phyloP scores from a whole-genome alignment of 2,329 filamentous ascomycete species.

The Coniochaeta sp. region DNA sequence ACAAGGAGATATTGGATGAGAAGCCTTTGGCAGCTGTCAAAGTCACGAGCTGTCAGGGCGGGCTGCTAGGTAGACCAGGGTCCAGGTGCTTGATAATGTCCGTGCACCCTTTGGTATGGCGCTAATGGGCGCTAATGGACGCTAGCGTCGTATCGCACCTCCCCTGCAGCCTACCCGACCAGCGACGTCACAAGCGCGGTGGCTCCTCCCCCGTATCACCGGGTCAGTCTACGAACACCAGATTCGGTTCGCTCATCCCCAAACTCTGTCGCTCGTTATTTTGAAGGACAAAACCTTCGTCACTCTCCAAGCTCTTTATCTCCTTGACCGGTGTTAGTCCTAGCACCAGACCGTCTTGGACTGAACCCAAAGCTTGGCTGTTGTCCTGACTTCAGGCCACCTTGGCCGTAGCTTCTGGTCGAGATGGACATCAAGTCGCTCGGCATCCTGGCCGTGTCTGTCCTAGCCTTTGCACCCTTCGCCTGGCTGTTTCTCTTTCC shows the following conservation, averaged over 20 bases:
- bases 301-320: neutral
- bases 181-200: neutral
- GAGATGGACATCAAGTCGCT: constrained; percentile 10
- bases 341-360: neutral
- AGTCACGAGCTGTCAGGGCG: too few relatives aligned
- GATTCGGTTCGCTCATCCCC: neutral
- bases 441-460: constrained; percentile 16
- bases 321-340: neutral
- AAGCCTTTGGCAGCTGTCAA: neutral
- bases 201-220: neutral
- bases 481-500: constrained; percentile 25
- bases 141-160: neutral
- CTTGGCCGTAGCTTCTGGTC: neutral
- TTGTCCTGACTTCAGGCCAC: neutral
- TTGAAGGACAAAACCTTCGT: neutral
- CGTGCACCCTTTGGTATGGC: too few relatives aligned
- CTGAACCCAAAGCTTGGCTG: neutral
- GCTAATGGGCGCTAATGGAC: neutral
- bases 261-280: neutral
- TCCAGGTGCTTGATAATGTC: neutral
- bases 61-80: neutral
- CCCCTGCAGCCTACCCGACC: neutral
- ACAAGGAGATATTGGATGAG: neutral
- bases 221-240: neutral
- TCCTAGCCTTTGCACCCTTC: constrained; percentile 23